These are phyloP conservation scores for Blastosporella zonata DNA, from an alignment of 1,284 basidiomycete species.

Conservation along the genomic window DNA sequence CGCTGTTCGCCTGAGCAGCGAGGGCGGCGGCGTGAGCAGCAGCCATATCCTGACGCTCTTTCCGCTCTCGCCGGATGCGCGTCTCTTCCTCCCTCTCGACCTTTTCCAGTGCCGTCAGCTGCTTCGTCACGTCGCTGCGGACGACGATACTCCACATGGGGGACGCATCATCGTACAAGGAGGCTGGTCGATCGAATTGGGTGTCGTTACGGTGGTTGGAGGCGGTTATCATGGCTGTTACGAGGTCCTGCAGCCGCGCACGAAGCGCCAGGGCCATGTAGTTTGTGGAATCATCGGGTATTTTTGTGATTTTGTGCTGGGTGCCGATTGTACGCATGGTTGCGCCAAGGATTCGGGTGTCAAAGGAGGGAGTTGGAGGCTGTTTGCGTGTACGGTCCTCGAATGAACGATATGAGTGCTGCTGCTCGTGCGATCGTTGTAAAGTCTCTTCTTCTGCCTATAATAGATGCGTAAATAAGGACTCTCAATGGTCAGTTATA, in stretches of 20 bases:
- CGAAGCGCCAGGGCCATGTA: conserved; percentile 79
- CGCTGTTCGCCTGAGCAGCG: conserved; percentile 53
- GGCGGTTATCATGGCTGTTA: conserved; percentile 69
- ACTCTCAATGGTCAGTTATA: conserved; percentile 1
- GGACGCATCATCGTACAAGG: conserved; percentile 56
- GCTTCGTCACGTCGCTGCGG: conserved; percentile 71
- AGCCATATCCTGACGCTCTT: conserved; percentile 67
- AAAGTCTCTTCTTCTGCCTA: conserved; percentile 81
- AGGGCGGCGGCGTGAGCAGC: conserved; percentile 62
- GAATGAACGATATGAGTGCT: conserved; percentile 55
- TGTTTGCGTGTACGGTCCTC: conserved; percentile 77
- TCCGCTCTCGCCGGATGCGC: conserved; percentile 66
- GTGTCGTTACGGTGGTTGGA: conserved; percentile 69
- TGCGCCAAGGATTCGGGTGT: conserved; percentile 54
- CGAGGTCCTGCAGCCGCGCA: conserved; percentile 67
- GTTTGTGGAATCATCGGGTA: conserved; percentile 71
- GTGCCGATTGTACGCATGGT: conserved; percentile 63
- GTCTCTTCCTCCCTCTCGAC: conserved; percentile 81
- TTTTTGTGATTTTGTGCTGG: conserved; percentile 59
- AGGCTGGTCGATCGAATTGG: conserved; percentile 66
- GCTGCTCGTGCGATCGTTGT: conserved; percentile 61
- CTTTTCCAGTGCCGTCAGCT: conserved; percentile 69
- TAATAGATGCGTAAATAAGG: conserved; percentile 2
- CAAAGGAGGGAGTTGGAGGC: conserved; percentile 59
- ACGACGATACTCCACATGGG: conserved; percentile 82